Evolutionary conservation across 768 basidiomycete species (phyloP).

Genomic region (Royoungia palumana): DNA sequence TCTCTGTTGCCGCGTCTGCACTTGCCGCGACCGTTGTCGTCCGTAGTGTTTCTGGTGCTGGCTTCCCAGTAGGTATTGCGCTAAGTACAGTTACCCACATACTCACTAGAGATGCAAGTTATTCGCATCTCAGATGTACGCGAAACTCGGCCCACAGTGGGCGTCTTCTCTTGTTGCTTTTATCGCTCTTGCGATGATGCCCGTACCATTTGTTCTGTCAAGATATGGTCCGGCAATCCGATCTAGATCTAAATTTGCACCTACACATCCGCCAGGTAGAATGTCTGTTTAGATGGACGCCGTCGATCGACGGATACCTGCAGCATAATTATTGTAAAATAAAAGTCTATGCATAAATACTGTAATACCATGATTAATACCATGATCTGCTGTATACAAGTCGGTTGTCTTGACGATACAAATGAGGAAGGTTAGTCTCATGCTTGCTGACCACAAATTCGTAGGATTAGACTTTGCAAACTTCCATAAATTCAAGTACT

Average conservation of each 20-base stretch:
- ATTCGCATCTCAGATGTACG: constrained; percentile 56
- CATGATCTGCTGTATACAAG: no score
- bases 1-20: constrained; percentile 53
- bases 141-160: constrained; percentile 48
- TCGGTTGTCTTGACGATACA: no score
- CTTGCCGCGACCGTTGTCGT: constrained; percentile 52
- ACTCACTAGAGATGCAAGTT: constrained; percentile 28
- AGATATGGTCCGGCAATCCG: constrained; percentile 45
- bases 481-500: neutral
- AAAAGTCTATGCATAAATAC: no score
- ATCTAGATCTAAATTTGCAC: constrained; percentile 42
- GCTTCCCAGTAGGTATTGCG: constrained; percentile 35
- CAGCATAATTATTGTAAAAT: no score
- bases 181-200: constrained; percentile 48
- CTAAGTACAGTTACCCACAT: neutral
- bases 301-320: no score
- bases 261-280: constrained; percentile 20
- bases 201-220: constrained; percentile 47
- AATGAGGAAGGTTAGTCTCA: constrained; percentile 2
- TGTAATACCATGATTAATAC: no score
- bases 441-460: no score
- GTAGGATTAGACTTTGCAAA: no score
- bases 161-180: constrained; percentile 57
- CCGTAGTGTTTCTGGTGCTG: constrained; percentile 52
- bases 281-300: constrained; percentile 1